Evolutionary conservation across 2,329 filamentous ascomycete species (phyloP).

Genomic region (Monascus ruber): DNA sequence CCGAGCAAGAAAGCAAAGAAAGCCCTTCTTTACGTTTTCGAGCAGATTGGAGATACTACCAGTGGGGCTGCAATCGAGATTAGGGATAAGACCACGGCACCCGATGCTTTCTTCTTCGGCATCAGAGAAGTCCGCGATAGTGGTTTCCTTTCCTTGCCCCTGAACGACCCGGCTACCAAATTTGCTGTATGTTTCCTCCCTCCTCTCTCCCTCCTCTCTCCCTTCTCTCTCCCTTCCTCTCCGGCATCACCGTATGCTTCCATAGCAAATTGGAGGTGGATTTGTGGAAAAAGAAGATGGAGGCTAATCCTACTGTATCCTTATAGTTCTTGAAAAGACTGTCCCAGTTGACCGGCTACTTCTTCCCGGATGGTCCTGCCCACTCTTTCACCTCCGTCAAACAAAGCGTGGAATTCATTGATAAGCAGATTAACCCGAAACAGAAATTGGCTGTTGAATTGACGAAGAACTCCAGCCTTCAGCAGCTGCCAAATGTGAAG

Average conservation of each 20-base stretch:
- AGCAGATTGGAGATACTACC: slow-evolving; percentile 16
- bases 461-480: slow-evolving; percentile 33
- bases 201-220: slow-evolving; percentile 1
- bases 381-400: slow-evolving; percentile 43
- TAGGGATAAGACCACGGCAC: slow-evolving; percentile 9
- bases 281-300: background rate
- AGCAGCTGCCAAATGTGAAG: slow-evolving; percentile 56
- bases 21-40: slow-evolving; percentile 23
- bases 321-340: slow-evolving; percentile 66
- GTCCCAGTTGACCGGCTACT: slow-evolving; percentile 67
- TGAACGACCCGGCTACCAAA: slow-evolving; percentile 51
- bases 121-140: slow-evolving; percentile 19
- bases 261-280: background rate
- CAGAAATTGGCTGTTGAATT: slow-evolving; percentile 54
- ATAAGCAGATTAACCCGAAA: slow-evolving; percentile 22
- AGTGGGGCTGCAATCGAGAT: slow-evolving; percentile 4
- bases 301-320: slow-evolving; percentile 2
- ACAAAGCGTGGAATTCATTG: slow-evolving; percentile 43
- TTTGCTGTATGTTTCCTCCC: slow-evolving; percentile 54
- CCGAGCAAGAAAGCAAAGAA: slow-evolving; percentile 19
- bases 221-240: background rate
- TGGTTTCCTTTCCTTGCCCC: slow-evolving; percentile 47
- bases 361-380: slow-evolving; percentile 60
- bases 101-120: slow-evolving; percentile 6
- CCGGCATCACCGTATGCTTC: background rate